These are phyloP conservation scores for Excoecaria cochinchinensis DNA, from an alignment of 345 rosid genomes.

Conservation along the genomic window DNA sequence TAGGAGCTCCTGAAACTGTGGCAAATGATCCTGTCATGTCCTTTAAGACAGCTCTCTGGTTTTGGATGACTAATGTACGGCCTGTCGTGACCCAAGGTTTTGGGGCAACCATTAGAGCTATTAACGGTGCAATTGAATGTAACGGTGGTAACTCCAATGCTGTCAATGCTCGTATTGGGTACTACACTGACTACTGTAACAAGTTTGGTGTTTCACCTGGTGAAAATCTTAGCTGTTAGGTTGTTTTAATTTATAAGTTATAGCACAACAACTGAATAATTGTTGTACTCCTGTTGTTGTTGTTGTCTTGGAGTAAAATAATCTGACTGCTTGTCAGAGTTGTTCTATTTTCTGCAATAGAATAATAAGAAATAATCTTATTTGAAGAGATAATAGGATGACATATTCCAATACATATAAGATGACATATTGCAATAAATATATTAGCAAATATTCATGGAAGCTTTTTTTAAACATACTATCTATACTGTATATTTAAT, in stretches of 20 bases:
- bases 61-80: constrained; percentile 56
- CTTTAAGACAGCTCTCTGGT: constrained; percentile 73
- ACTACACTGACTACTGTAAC: constrained; percentile 50
- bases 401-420: no score
- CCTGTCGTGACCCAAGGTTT: constrained; percentile 57
- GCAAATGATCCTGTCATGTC: constrained; percentile 51
- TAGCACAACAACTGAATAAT: background rate
- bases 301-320: background rate
- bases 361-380: no score
- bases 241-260: background rate
- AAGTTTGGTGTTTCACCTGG: constrained; percentile 56
- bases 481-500: no score
- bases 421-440: no score
- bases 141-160: constrained; percentile 41
- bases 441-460: no score
- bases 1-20: constrained; percentile 58
- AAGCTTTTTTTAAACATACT: no score
- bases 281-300: background rate
- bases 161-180: constrained; percentile 43
- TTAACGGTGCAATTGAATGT: constrained; percentile 57
- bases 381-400: no score
- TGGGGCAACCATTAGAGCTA: constrained; percentile 66
- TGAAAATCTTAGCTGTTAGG: constrained; percentile 56
- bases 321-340: no score
- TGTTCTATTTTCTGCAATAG: no score